phyloP scores from a whole-genome alignment of 345 rosid species.

The Gossypium bickii region DNA sequence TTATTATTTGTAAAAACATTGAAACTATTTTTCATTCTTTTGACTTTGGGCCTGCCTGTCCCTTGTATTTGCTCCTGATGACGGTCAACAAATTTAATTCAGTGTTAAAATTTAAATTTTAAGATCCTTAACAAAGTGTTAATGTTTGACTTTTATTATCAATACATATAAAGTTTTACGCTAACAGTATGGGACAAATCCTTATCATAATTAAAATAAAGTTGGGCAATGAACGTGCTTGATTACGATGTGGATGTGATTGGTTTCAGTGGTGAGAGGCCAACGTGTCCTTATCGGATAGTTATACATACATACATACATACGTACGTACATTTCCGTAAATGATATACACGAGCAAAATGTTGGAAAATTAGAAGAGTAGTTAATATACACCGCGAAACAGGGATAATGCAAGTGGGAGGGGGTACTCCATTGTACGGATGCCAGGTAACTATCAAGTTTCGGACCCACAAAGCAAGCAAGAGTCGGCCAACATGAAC shows the following conservation, averaged over 20 bases:
- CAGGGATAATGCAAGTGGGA: conserved; percentile 23
- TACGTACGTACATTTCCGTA: not conserved
- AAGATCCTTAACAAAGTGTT: too few species aligned
- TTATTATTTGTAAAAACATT: too few species aligned
- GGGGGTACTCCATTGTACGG: conserved; percentile 19
- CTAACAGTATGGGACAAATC: too few species aligned
- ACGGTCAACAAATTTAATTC: too few species aligned
- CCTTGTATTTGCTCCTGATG: too few species aligned
- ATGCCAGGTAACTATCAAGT: conserved; percentile 22
- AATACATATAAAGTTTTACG: too few species aligned
- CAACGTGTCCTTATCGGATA: not conserved
- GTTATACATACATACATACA: too few species aligned
- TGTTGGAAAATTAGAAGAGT: not conserved
- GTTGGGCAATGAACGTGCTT: not conserved
- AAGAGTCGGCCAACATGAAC: conserved; percentile 11
- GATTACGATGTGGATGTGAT: not conserved
- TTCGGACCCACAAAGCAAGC: conserved; percentile 15
- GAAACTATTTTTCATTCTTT: too few species aligned
- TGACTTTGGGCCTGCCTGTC: too few species aligned
- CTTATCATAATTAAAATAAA: not conserved
- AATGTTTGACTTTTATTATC: too few species aligned
- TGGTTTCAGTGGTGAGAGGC: not conserved
- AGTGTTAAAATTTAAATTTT: too few species aligned
- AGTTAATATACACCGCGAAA: not conserved
- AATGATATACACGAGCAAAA: not conserved